phyloP scores from a whole-genome alignment of 495 filamentous ascomycete species.

The Echria macrotheca region DNA sequence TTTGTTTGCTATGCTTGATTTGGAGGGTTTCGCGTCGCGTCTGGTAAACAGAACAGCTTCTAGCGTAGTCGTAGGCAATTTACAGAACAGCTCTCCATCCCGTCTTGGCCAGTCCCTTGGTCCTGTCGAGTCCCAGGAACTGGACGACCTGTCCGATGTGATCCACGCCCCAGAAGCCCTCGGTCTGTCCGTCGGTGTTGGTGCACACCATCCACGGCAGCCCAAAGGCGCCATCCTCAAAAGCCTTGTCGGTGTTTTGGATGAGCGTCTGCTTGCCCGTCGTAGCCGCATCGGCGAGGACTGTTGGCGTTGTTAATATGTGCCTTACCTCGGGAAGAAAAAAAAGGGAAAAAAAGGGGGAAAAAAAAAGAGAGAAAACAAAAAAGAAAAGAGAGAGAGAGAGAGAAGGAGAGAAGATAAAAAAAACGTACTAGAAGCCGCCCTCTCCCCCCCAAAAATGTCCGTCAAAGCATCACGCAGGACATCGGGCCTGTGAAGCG shows the following conservation, averaged over 20 bases:
- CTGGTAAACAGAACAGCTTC: neutral
- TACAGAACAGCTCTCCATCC: conserved; percentile 50
- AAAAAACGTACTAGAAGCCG: conserved; percentile 31
- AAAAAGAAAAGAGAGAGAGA: neutral
- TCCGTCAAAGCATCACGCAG: conserved; percentile 41
- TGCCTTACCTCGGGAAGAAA: too few species aligned
- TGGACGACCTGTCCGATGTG: conserved; percentile 60
- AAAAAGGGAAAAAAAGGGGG: neutral
- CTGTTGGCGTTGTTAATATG: conserved; percentile 8
- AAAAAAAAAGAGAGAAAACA: neutral
- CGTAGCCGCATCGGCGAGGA: conserved; percentile 32
- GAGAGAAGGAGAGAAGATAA: neutral
- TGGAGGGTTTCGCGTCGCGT: neutral
- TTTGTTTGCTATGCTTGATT: neutral
- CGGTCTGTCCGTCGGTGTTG: conserved; percentile 52
- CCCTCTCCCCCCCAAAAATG: conserved; percentile 46
- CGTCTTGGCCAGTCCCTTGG: conserved; percentile 4
- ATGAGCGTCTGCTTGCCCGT: conserved; percentile 47
- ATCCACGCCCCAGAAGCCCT: conserved; percentile 67
- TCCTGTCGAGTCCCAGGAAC: conserved; percentile 53
- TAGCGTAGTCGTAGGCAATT: neutral
- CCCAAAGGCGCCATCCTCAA: conserved; percentile 62
- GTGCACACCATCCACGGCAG: conserved; percentile 67
- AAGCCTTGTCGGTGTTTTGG: conserved; percentile 53
- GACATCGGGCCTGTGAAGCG: conserved; percentile 46